Evolutionary conservation across 176 grass and related monocot genomes (phyloP).

Genomic region (Thalia dealbata): DNA sequence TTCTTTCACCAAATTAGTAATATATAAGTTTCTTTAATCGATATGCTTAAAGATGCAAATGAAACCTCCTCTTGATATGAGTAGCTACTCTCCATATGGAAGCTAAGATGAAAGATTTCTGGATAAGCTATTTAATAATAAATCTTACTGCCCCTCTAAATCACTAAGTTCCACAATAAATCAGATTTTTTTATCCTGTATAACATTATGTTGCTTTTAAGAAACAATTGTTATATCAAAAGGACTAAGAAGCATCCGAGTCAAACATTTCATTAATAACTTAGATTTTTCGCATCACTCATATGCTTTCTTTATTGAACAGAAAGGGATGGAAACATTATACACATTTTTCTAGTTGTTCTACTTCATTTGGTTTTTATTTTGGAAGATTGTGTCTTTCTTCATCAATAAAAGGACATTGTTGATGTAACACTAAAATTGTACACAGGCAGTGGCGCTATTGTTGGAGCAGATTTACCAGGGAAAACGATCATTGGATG

Average conservation of each 20-base stretch:
- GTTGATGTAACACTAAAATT: slow-evolving; percentile 25
- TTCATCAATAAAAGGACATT: background rate
- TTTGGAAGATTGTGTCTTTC: background rate
- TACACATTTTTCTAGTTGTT: background rate
- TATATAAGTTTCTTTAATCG: background rate
- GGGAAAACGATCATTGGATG: slow-evolving; percentile 53
- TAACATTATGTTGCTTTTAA: background rate
- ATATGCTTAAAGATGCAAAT: background rate
- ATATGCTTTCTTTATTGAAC: background rate
- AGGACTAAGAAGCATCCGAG: background rate
- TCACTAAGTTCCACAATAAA: background rate
- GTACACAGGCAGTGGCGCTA: slow-evolving; percentile 67
- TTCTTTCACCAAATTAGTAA: background rate
- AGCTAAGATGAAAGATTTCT: background rate
- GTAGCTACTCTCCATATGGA: background rate
- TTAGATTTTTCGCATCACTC: background rate
- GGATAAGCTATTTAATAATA: too few relatives aligned
- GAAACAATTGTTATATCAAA: background rate
- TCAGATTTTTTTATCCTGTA: background rate
- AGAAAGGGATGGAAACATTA: background rate
- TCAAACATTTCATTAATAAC: background rate
- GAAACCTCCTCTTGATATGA: background rate
- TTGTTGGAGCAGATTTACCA: slow-evolving; percentile 77
- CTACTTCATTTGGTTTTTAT: slow-evolving; percentile 2
- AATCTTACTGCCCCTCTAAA: background rate